phyloP scores from a whole-genome alignment of 176 grass and related monocot species.

The Avena insularis region DNA sequence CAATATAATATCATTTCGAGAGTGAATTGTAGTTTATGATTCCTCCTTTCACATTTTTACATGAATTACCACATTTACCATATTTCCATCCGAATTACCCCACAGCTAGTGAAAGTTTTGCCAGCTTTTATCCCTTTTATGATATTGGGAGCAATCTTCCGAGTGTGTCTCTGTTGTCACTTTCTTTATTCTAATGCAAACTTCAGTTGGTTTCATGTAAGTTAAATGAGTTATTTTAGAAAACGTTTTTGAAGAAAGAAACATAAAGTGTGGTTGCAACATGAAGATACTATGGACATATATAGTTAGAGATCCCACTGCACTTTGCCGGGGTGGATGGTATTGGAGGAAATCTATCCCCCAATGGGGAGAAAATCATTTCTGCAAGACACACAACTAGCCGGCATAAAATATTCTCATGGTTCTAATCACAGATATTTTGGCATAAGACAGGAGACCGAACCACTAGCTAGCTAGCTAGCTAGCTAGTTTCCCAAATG shows the following conservation, averaged over 20 bases:
- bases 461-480: background rate
- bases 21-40: too few species aligned
- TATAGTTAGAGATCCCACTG: background rate
- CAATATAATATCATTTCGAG: too few species aligned
- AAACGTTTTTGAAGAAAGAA: background rate
- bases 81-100: too few species aligned
- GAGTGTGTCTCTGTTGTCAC: too few species aligned
- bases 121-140: too few species aligned
- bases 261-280: background rate
- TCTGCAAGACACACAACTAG: slow-evolving; percentile 5
- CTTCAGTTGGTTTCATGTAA: background rate
- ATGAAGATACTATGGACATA: background rate
- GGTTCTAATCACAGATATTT: background rate
- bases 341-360: background rate
- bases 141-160: too few species aligned
- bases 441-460: background rate
- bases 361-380: slow-evolving; percentile 22
- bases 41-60: too few species aligned
- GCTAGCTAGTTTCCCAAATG: slow-evolving; percentile 1
- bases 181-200: too few species aligned
- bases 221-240: background rate
- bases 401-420: background rate
- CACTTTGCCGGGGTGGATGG: background rate
- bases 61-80: too few species aligned
- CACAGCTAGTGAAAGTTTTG: too few species aligned